A percentile compares a stretch with the other conserved stretches of the same genome.
Evolutionary conservation across 257 asterid genomes (phyloP).

Genomic region (Gardenia jasminoides): DNA sequence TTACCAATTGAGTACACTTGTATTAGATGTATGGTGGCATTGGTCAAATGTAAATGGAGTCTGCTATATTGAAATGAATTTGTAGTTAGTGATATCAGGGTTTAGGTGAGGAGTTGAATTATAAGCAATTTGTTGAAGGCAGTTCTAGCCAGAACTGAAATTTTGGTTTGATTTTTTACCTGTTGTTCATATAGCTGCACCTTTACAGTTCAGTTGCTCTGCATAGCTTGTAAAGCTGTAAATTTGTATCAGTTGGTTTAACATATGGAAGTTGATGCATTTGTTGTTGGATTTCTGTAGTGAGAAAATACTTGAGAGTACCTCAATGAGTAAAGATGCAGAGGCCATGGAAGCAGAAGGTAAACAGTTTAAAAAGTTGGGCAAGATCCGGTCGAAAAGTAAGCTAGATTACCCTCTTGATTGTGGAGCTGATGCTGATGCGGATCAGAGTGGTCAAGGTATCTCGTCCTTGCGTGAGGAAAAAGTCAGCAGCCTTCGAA

Average conservation of each 20-base stretch:
- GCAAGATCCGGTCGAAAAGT: conserved; percentile 59
- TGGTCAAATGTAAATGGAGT: not conserved
- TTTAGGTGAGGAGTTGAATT: not conserved
- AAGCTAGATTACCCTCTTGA: conserved; percentile 75
- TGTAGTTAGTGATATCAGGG: not conserved
- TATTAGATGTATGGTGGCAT: not conserved
- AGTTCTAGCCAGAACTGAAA: not conserved
- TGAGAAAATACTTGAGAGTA: conserved; percentile 26
- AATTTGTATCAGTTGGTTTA: not conserved
- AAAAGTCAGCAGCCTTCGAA: conserved; percentile 97
- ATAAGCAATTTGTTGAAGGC: not conserved
- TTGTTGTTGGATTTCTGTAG: conserved; percentile 42
- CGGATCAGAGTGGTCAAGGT: conserved; percentile 83
- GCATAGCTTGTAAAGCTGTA: not conserved
- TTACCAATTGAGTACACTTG: too few relatives aligned
- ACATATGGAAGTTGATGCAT: conserved; percentile 12
- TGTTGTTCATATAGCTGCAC: not conserved
- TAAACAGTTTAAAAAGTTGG: conserved; percentile 56
- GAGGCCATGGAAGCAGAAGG: conserved; percentile 66
- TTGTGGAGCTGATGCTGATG: conserved; percentile 69
- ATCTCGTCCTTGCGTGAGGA: conserved; percentile 76
- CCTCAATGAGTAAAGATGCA: conserved; percentile 48
- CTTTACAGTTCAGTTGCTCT: not conserved
- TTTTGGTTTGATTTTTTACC: not conserved
- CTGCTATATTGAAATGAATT: not conserved